Evolutionary conservation across 805 yeast genomes (phyloP), one percentile per base, ranked within the genome.

Genomic region (Yarrowia divulgata): DNA sequence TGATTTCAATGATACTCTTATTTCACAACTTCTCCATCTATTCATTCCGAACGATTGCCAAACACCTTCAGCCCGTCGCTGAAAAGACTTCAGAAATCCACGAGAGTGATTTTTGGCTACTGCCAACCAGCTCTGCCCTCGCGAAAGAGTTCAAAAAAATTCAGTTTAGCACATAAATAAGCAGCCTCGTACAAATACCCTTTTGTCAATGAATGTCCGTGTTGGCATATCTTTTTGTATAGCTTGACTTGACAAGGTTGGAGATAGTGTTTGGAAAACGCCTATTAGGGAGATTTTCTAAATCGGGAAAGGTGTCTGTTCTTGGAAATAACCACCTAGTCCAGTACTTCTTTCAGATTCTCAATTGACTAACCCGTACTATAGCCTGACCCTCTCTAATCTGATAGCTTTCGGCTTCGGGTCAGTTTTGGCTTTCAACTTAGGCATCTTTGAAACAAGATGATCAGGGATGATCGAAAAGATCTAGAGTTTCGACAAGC

Each of bases 401-500:
- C 29, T 23, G 29, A 4, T 4, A 23, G 29, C 4, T 23, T 23
- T 23, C 29, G 2, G 29, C 29, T 23, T 23, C 29, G 29, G 29
- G 3, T 23, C 29, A 23, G 29, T 23, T 52, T 35, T 52, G 32
- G 32, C 58, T 54, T 42, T 14, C 16, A 54, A 39, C 60, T 32
- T 39, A 39, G 43, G 19, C 23, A 6, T 34, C 58, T 19, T 37
- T n/a, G 16, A 23, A 13, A 34, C n/a, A 12, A 35, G 58, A 35
- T 14, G 42, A 50, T 52, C 57, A 18, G 3, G 35, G 57, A 52
- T 52, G 58, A 54, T 54, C 60, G 39, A 54, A 54, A 54, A 54
- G 60, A 54, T 54, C 60, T 54, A 54, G 60, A 39, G 60, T 54
- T 54, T 40, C 18, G 2, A 23, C 4, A 2, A 23, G n/a, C n/a